phyloP scores from a whole-genome alignment of 495 filamentous ascomycete species.

The Annulohypoxylon stygium region DNA sequence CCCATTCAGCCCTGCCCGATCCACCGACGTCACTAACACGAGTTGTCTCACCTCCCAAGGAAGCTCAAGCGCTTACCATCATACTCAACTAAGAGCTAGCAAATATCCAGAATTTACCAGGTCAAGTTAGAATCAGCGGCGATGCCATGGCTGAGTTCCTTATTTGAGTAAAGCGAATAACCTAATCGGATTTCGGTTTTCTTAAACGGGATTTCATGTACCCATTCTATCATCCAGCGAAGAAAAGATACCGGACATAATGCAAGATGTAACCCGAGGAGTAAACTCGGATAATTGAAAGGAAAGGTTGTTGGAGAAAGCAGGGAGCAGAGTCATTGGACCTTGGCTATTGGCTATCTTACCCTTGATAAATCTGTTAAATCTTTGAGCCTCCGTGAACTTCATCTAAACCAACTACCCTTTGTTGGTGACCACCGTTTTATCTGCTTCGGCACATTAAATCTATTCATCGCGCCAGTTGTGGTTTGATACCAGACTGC shows the following conservation, averaged over 20 bases:
- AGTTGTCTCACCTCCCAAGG: conserved; percentile 13
- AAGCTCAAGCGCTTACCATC: neutral
- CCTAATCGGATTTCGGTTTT: neutral
- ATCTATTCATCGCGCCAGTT: conserved; percentile 1
- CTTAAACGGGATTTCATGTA: neutral
- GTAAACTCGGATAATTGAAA: conserved; percentile 7
- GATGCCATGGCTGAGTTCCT: neutral
- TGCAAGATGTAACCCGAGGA: neutral
- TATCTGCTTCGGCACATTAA: neutral
- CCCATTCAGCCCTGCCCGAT: conserved; percentile 10
- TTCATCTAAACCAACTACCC: neutral
- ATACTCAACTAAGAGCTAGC: neutral
- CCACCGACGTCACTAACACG: conserved; percentile 37
- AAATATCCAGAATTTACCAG: neutral
- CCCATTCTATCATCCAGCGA: neutral
- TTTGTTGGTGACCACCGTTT: conserved; percentile 15
- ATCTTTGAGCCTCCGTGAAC: conserved; percentile 27
- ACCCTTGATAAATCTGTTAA: conserved; percentile 13
- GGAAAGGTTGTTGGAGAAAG: neutral
- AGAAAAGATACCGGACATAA: neutral
- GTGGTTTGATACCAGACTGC: conserved; percentile 11
- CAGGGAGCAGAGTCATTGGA: neutral
- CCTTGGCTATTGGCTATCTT: conserved; percentile 9
- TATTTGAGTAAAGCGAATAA: conserved; percentile 1
- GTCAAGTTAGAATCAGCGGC: neutral